Percentiles rank a stretch among this genome's conserved stretches.
Evolutionary conservation across 768 basidiomycete species (phyloP).

Genomic region (Russula earlei): DNA sequence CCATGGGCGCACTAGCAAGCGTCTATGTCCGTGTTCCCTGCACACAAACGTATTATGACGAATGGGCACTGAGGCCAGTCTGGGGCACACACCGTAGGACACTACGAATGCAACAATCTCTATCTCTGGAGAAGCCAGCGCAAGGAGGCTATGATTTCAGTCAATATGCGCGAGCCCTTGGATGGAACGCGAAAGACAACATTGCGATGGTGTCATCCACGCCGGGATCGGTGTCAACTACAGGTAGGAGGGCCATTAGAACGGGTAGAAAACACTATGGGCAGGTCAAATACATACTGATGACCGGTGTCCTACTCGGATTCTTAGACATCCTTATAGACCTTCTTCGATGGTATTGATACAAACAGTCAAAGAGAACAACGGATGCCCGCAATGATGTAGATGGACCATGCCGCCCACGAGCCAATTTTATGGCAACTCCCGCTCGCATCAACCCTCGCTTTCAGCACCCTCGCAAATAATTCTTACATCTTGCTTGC

Average conservation of each 20-base stretch:
- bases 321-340: not conserved
- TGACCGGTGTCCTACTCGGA: conserved; percentile 40
- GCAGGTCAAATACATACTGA: conserved; percentile 40
- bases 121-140: conserved; percentile 75
- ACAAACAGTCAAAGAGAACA: no score
- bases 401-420: no score
- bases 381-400: no score
- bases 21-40: conserved; percentile 65
- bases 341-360: no score
- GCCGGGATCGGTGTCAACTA: conserved; percentile 83
- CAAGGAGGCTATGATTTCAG: conserved; percentile 48
- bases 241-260: not conserved
- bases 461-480: no score
- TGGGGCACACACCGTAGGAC: conserved; percentile 52
- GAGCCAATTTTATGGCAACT: no score
- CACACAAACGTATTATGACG: not conserved
- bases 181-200: conserved; percentile 31
- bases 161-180: not conserved
- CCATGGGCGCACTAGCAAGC: conserved; percentile 45
- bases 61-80: not conserved
- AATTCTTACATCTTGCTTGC: no score
- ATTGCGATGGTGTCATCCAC: conserved; percentile 77
- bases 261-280: not conserved
- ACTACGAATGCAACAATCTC: conserved; percentile 69
- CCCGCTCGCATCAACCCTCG: no score